phyloP scores from a whole-genome alignment of 2,329 filamentous ascomycete genomes.

The Cladosporium sp. region DNA sequence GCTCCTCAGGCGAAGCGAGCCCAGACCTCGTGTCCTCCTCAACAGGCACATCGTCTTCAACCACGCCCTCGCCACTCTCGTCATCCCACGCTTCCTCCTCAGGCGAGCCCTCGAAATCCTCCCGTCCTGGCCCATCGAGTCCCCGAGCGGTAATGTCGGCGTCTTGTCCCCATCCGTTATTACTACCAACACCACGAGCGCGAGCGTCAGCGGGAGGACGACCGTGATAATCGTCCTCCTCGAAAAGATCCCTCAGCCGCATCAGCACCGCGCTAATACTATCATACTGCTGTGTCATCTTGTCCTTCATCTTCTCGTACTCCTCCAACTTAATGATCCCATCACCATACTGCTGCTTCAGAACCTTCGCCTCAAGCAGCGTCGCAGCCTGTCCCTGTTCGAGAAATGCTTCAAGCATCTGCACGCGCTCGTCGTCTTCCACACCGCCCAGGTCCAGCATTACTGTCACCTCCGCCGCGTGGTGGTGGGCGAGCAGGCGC shows the following conservation, averaged over 20 bases:
- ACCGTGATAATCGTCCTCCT: slow-evolving; percentile 26
- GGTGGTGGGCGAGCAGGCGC: slow-evolving; percentile 21
- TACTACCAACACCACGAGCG: no score
- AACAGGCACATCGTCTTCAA: no score
- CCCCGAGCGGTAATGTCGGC: no score
- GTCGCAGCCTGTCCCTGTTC: slow-evolving; percentile 24
- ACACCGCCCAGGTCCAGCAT: slow-evolving; percentile 30
- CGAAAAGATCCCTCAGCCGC: slow-evolving; percentile 24
- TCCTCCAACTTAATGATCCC: slow-evolving; percentile 14
- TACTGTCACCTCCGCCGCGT: slow-evolving; percentile 21
- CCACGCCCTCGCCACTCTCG: no score
- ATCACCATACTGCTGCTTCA: slow-evolving; percentile 9
- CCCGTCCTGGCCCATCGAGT: no score
- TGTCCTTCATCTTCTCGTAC: slow-evolving; percentile 17
- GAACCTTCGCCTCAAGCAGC: slow-evolving; percentile 20
- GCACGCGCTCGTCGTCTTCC: slow-evolving; percentile 19
- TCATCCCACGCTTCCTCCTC: no score
- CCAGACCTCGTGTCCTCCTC: no score
- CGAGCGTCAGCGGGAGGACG: no score
- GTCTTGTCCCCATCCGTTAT: no score
- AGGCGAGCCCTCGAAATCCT: no score
- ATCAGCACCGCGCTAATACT: slow-evolving; percentile 20
- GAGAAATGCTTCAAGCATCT: slow-evolving; percentile 25
- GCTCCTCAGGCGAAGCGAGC: no score
- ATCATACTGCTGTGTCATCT: slow-evolving; percentile 20